These are phyloP conservation scores for Claviceps africana DNA, from an alignment of 2,329 filamentous ascomycete genomes.

Conservation along the genomic window DNA sequence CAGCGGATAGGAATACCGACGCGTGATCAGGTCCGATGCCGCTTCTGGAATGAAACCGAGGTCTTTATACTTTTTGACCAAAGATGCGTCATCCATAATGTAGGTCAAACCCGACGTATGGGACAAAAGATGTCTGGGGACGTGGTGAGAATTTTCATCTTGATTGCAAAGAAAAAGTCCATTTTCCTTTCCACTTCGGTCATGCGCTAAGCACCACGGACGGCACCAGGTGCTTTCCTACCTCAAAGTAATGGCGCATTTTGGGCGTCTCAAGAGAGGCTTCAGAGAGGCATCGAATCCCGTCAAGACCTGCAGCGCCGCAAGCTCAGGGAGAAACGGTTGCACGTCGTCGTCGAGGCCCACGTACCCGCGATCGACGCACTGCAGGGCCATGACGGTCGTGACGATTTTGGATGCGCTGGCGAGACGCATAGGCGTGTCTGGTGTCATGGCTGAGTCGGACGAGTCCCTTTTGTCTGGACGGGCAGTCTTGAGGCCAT, in stretches of 20 bases:
- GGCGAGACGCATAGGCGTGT: not conserved
- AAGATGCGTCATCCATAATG: not conserved
- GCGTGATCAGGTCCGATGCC: not conserved
- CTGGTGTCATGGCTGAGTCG: not conserved
- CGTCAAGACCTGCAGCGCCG: not conserved
- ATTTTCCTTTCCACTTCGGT: no score
- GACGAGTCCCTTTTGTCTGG: not conserved
- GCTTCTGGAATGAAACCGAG: not conserved
- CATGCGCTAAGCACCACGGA: no score
- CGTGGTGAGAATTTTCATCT: not conserved
- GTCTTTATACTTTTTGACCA: not conserved
- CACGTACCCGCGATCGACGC: not conserved
- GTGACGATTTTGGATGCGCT: not conserved
- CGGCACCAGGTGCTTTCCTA: not conserved
- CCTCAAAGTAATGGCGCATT: not conserved
- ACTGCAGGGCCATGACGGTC: not conserved
- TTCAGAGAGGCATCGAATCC: not conserved
- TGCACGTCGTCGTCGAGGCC: not conserved
- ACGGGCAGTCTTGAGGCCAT: not conserved
- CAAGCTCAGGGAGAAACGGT: not conserved
- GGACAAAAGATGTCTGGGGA: not conserved
- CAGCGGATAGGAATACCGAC: not conserved
- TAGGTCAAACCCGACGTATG: not conserved
- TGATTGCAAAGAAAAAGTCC: no score
- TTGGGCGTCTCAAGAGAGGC: not conserved